Evolutionary conservation across 2,329 filamentous ascomycete species (phyloP), one percentile per base, ranked within the genome.

Genomic region (Arthrobotrys pseudoclavata): DNA sequence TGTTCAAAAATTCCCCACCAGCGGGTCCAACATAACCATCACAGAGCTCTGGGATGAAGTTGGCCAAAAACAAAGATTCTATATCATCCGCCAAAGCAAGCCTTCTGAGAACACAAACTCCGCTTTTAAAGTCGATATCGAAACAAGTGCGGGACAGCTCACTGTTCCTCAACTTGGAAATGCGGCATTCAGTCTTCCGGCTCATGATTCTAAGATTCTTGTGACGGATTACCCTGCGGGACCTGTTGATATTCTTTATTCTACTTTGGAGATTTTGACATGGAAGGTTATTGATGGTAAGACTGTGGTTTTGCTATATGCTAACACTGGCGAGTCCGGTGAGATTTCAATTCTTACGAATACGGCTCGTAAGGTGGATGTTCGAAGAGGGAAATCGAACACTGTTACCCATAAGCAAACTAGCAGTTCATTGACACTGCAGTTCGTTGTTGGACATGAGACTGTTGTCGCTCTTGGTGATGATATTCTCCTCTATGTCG

Each of bases 181-280:
- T 87, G 86, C 18, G 86, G 89, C 62, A 83, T 83, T 47, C 87
- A 88, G 0, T 85, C 84, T 0, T 85, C 86, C 1, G 18, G 60
- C 66, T 15, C 72, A 76, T 52, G 72, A 76, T 37, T 76, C 72
- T 2, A 69, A 88, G 83, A 86, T 91, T 48, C 88, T 91, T 80
- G 87, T 92, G 3, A 89, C 87, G 0, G 89, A 92, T 79, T 92
- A 92, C 75, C 85, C 87, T 12, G 83, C 92, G 55, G 89, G 88
- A 0, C 86, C 87, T n/a, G 83, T 85, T 4, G 87, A 85, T 0
- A 81, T 93, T 15, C 82, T 91, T 0, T 93, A 92, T 83, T 91
- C 89, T 0, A 90, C 91, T 1, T 89, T 89, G 0, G 91, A 93
- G 80, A 87, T 92, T 24, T 89, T 90, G 78, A 91, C 90, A 0